Conservation (phyloP, 2,329 filamentous ascomycete species). For the Ramichloridium luteum region DNA sequence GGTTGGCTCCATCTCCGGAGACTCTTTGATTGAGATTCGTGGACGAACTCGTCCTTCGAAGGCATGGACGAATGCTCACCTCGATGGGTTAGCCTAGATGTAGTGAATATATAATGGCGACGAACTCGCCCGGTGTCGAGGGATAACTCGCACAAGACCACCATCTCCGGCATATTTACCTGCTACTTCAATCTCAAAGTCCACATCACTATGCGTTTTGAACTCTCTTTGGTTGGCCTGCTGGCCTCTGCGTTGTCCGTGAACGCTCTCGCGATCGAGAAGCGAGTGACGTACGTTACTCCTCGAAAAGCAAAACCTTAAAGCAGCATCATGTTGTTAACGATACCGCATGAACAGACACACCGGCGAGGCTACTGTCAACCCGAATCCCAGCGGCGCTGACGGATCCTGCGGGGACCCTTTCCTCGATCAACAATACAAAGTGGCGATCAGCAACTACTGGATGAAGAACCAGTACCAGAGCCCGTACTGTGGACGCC, state of each 20-base stretch:
- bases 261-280: background rate
- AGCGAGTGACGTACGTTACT: background rate
- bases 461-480: conserved; percentile 2
- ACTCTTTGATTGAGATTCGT: no score
- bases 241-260: background rate
- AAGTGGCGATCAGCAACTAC: conserved; percentile 1
- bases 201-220: no score
- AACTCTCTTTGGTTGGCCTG: background rate
- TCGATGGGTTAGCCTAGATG: no score
- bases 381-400: background rate
- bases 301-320: no score
- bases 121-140: no score
- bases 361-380: background rate
- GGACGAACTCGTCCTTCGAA: no score
- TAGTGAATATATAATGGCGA: no score
- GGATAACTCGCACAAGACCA: no score
- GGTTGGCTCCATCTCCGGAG: no score
- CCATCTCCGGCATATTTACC: no score
- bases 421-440: background rate
- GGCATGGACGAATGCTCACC: no score
- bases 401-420: conserved; percentile 1
- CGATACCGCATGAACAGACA: background rate
- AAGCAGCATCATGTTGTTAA: no score
- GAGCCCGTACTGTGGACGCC: conserved; percentile 2
- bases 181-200: background rate